These are phyloP conservation scores for Kokia cookei DNA, from an alignment of 441 rosid species.

Conservation along the genomic window DNA sequence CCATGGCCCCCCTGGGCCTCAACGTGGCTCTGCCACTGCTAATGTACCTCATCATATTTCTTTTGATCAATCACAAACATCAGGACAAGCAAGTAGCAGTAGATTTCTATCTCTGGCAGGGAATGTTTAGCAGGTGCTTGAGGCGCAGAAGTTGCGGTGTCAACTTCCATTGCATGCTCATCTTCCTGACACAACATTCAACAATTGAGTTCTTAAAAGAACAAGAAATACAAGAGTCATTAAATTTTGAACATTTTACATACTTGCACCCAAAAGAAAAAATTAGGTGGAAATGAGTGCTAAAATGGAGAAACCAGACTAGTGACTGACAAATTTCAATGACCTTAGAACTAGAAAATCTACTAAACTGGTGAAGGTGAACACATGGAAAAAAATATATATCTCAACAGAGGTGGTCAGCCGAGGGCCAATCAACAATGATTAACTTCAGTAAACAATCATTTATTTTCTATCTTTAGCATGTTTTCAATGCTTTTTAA, in stretches of 20 bases:
- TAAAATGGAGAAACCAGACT: neutral
- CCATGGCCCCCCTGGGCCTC: too few relatives aligned
- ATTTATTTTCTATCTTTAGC: neutral
- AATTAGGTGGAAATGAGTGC: neutral
- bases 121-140: constrained; percentile 43
- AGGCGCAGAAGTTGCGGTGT: constrained; percentile 40
- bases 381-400: neutral
- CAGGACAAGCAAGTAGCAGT: constrained; percentile 55
- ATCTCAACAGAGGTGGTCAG: neutral
- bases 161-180: constrained; percentile 71
- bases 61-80: constrained; percentile 67
- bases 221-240: neutral
- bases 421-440: neutral
- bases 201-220: neutral
- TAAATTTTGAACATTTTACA: neutral
- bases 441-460: neutral
- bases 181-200: constrained; percentile 38
- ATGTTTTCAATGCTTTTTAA: neutral
- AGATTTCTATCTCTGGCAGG: constrained; percentile 61
- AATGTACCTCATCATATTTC: constrained; percentile 48
- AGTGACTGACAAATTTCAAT: neutral
- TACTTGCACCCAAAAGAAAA: neutral
- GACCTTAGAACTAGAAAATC: neutral
- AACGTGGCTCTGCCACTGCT: neutral
- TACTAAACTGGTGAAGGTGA: neutral